These are phyloP conservation scores for Leucaena leucocephala DNA, from an alignment of 306 rosid genomes.

Conservation along the genomic window DNA sequence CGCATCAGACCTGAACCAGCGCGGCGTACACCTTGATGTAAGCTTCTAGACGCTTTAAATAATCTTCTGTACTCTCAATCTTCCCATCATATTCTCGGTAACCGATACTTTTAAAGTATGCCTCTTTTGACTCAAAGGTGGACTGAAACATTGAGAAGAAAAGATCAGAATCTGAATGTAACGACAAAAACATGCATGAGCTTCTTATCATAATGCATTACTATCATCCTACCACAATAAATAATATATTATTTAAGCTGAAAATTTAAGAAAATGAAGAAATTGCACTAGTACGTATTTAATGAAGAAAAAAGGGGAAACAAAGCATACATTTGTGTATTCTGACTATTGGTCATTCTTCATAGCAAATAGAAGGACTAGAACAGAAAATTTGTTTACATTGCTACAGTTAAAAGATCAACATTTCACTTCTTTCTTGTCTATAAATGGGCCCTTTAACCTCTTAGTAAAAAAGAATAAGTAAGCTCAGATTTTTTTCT, in stretches of 20 bases:
- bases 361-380: neutral
- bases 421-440: conserved; percentile 10
- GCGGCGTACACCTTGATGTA: conserved; percentile 84
- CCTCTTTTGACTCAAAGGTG: conserved; percentile 64
- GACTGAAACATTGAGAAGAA: conserved; percentile 45
- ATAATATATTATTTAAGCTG: neutral
- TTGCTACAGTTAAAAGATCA: conserved; percentile 26
- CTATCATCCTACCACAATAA: neutral
- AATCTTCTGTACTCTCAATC: conserved; percentile 64
- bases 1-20: conserved; percentile 71
- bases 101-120: conserved; percentile 73
- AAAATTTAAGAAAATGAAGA: conserved; percentile 25
- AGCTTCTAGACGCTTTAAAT: conserved; percentile 66
- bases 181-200: conserved; percentile 10
- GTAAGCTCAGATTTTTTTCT: conserved; percentile 1
- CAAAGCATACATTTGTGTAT: neutral
- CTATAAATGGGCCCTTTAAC: conserved; percentile 13
- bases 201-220: conserved; percentile 40
- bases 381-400: conserved; percentile 8
- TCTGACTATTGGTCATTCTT: conserved; percentile 19
- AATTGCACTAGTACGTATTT: neutral
- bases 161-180: conserved; percentile 33
- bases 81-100: conserved; percentile 66
- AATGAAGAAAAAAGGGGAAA: neutral
- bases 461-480: neutral